Base-by-base conservation (phyloP, 2,329 filamentous ascomycete species). In the Diaporthe citri region DNA sequence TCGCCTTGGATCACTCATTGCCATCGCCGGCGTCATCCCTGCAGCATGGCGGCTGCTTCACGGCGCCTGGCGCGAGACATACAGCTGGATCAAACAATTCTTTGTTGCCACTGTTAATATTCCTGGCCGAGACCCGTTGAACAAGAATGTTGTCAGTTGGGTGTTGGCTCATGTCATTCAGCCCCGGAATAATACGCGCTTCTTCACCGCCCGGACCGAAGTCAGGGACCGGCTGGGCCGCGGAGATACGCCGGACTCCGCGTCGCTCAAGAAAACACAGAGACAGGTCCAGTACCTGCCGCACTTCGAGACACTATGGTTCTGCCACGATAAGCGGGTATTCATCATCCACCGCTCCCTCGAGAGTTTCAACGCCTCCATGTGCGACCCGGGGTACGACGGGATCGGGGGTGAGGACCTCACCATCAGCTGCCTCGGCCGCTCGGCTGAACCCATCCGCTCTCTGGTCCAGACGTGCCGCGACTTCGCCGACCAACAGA, bases 391-490 rank as follows among this genome's bases (percentile, higher is more conserved):
- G 10, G 82, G 80, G n/a, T 86, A 85, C 71, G 85, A 87, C 56
- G 87, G 87, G 10, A 81, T 86, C 25, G 85, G 85, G 5, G 85
- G 85, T 17, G 85, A 88, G 76, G 85, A 87, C 59, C 82, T 88
- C 51, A 86, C 84, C 0, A 79, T 89, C 41, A 88, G 86, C 80
- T 88, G 87, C 74, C 83, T 90, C 28, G 87, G 88, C 15, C 85
- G 87, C 74, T 90, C 88, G 1, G 87, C 86, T 0, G 83, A 84
- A 2, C 88, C 88, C 0, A 85, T 89, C 76, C 88, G 85, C 78
- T 76, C 72, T 1, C 85, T 87, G 76, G 84, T 88, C 55, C 83
- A 86, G 59, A 81, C 74, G 0, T 90, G 86, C 72, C 87, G 87
- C 10, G 86, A 87, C 41, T 88, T 85, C 75, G 83, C 86, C 1